phyloP scores from a whole-genome alignment of 495 filamentous ascomycete species.

The Xylaria palmicola region DNA sequence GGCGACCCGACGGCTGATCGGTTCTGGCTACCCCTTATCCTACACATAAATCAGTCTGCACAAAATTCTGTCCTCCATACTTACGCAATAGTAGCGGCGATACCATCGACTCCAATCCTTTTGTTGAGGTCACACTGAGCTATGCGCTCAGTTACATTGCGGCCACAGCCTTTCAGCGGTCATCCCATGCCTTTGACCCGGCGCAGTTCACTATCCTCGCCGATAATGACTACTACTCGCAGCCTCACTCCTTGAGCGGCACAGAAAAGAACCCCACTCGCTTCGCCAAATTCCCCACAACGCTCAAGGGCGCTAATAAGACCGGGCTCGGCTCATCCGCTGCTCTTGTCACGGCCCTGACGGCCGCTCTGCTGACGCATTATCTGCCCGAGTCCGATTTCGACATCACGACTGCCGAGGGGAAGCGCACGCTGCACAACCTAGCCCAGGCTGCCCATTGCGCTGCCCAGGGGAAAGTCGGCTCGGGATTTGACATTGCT shows the following conservation, averaged over 20 bases:
- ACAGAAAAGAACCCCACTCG: conserved; percentile 32
- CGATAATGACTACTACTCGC: conserved; percentile 95
- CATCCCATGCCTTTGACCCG: conserved; percentile 60
- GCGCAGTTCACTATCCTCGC: conserved; percentile 83
- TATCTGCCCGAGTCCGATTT: conserved; percentile 67
- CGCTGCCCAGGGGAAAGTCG: conserved; percentile 93
- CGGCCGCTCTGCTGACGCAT: conserved; percentile 74
- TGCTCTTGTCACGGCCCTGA: conserved; percentile 88
- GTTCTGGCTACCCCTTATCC: not conserved
- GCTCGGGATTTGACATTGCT: conserved; percentile 95
- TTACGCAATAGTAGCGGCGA: conserved; percentile 26
- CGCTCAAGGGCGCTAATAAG: conserved; percentile 81
- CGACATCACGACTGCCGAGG: conserved; percentile 37
- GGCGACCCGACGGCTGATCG: too few species aligned
- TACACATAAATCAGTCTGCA: not conserved
- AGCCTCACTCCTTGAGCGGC: conserved; percentile 41
- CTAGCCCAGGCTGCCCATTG: conserved; percentile 91
- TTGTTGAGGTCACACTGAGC: conserved; percentile 85
- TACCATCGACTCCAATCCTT: conserved; percentile 60
- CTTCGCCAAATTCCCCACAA: conserved; percentile 77
- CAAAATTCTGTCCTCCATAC: conserved; percentile 7
- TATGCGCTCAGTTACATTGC: conserved; percentile 84
- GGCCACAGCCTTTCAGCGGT: conserved; percentile 50
- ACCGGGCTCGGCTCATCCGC: conserved; percentile 95
- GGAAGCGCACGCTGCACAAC: conserved; percentile 69